Percentiles rank a stretch among this genome's conserved stretches.
Evolutionary conservation across 345 rosid genomes (phyloP).

Genomic region (Gossypium australe): DNA sequence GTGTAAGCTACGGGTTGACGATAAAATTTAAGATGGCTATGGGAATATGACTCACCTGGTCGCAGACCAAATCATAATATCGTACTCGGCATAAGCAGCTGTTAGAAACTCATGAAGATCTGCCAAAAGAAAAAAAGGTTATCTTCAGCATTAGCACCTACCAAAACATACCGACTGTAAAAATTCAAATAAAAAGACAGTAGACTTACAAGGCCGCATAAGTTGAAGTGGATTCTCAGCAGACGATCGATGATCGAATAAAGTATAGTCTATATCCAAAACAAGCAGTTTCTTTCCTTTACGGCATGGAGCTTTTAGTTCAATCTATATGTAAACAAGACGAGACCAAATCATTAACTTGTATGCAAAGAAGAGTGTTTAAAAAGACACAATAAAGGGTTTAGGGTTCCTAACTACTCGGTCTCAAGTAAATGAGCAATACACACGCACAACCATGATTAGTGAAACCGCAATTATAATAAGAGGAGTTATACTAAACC

Average conservation of each 20-base stretch:
- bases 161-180: not conserved
- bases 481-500: not conserved
- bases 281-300: conserved; percentile 84
- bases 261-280: conserved; percentile 90
- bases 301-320: conserved; percentile 66
- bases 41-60: conserved; percentile 44
- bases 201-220: conserved; percentile 84
- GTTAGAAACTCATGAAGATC: conserved; percentile 98
- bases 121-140: conserved; percentile 27
- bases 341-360: not conserved
- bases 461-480: not conserved
- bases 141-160: conserved; percentile 11
- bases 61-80: conserved; percentile 97
- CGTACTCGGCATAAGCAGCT: conserved; percentile 82
- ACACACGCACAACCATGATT: not conserved
- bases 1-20: not conserved
- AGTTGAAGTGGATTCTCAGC: conserved; percentile 90
- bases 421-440: not conserved
- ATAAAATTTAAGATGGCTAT: no score
- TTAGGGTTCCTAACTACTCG: no score
- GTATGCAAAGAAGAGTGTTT: not conserved
- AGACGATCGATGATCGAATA: conserved; percentile 89
- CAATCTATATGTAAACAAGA: conserved; percentile 43
- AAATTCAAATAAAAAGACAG: not conserved
- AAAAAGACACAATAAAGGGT: not conserved